A percentile compares a stretch with the other conserved stretches of the same genome.
These are phyloP conservation scores for Termitomyces sp. DNA, from an alignment of 1,284 basidiomycete genomes.

Conservation along the genomic window DNA sequence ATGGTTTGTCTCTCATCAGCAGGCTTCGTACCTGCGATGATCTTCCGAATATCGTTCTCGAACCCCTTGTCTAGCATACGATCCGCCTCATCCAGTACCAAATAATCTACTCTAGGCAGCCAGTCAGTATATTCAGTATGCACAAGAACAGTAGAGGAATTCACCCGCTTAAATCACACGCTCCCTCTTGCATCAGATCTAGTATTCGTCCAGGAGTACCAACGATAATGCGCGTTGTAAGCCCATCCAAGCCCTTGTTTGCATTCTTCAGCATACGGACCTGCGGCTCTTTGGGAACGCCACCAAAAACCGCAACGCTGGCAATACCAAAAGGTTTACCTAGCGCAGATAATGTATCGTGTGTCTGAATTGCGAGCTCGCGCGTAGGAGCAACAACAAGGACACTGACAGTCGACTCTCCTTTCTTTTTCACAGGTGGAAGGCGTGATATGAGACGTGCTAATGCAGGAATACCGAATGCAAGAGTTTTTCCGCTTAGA, in stretches of 20 bases:
- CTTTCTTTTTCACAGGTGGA: conserved; percentile 25
- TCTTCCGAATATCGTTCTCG: conserved; percentile 94
- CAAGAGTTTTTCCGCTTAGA: conserved; percentile 87
- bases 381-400: conserved; percentile 92
- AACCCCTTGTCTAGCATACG: conserved; percentile 99
- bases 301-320: conserved; percentile 88
- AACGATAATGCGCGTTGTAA: conserved; percentile 75
- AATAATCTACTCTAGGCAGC: conserved; percentile 68
- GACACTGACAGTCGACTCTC: conserved; percentile 51
- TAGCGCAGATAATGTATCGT: conserved; percentile 77
- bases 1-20: conserved; percentile 74
- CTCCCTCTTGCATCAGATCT: conserved; percentile 85
- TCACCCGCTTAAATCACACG: conserved; percentile 73
- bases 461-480: conserved; percentile 91
- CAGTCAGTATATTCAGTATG: neutral
- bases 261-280: conserved; percentile 52
- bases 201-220: conserved; percentile 93
- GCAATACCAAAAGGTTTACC: conserved; percentile 75
- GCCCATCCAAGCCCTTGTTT: conserved; percentile 42
- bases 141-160: conserved; percentile 21
- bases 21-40: conserved; percentile 78
- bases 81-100: conserved; percentile 97
- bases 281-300: conserved; percentile 86
- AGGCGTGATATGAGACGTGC: conserved; percentile 50
- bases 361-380: conserved; percentile 92